Percentiles rank a stretch among this genome's conserved stretches.
Evolutionary conservation across 2,329 filamentous ascomycete species (phyloP).

Genomic region (Amesomyces nigricolor): DNA sequence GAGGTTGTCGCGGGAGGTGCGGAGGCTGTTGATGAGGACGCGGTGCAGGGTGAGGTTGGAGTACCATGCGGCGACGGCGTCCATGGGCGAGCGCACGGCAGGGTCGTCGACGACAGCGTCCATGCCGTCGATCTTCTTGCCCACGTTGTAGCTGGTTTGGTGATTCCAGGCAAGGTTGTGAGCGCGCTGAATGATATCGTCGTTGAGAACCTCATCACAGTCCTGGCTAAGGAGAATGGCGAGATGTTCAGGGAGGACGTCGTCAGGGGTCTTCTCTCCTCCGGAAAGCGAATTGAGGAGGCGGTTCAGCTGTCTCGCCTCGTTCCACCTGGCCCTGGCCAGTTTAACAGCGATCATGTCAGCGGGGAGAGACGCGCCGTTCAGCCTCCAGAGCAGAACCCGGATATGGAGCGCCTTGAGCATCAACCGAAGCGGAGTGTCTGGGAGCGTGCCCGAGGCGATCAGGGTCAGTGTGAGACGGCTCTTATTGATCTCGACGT

Average conservation of each 20-base stretch:
- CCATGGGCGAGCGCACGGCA: constrained; percentile 78
- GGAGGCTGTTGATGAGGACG: constrained; percentile 58
- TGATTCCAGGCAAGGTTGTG: constrained; percentile 88
- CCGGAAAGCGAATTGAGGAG: constrained; percentile 40
- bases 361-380: constrained; percentile 50
- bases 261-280: constrained; percentile 42
- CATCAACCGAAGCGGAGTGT: constrained; percentile 79
- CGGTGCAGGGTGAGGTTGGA: constrained; percentile 69
- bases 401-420: constrained; percentile 87
- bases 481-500: constrained; percentile 82
- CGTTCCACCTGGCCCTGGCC: constrained; percentile 73
- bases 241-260: constrained; percentile 71
- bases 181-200: constrained; percentile 73
- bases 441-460: constrained; percentile 79
- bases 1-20: constrained; percentile 42
- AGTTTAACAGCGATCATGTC: constrained; percentile 67
- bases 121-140: constrained; percentile 63
- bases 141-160: constrained; percentile 62
- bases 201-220: constrained; percentile 74
- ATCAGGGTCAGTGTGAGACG: constrained; percentile 80
- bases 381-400: constrained; percentile 76
- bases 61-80: constrained; percentile 88
- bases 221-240: constrained; percentile 69
- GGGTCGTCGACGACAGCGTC: constrained; percentile 80
- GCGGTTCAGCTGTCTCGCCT: constrained; percentile 62